phyloP scores from a whole-genome alignment of 352 stramenopile species.

The Salisapilia sapeloensis region DNA sequence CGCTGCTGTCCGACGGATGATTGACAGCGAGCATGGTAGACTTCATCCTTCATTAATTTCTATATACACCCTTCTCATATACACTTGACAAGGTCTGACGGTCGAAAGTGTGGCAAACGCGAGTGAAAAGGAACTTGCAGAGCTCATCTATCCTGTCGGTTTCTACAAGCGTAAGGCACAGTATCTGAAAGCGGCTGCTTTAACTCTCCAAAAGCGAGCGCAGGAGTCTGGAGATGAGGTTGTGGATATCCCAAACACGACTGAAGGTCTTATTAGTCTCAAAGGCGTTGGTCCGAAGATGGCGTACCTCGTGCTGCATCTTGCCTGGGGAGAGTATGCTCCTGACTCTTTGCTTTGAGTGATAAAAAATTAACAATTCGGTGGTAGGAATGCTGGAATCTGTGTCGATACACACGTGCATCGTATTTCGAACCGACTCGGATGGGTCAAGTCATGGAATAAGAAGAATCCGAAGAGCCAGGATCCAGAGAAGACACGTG shows the following conservation, averaged over 20 bases:
- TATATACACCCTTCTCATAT: background rate
- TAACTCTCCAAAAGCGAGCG: conserved; percentile 24
- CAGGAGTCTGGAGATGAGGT: conserved; percentile 5
- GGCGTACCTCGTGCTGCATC: conserved; percentile 89
- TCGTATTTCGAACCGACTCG: conserved; percentile 90
- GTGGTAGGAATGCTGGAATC: conserved; percentile 81
- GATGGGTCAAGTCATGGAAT: conserved; percentile 86
- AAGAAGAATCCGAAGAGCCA: conserved; percentile 59
- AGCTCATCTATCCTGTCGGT: conserved; percentile 82
- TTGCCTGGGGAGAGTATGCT: conserved; percentile 77
- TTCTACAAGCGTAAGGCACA: conserved; percentile 96
- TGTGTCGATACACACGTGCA: conserved; percentile 97
- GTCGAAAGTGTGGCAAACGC: conserved; percentile 77
- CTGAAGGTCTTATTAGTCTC: conserved; percentile 80
- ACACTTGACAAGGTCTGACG: conserved; percentile 37
- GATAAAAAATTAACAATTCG: too few species aligned
- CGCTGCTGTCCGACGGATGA: conserved; percentile 49
- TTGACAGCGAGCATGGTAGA: conserved; percentile 27
- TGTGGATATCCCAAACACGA: conserved; percentile 85
- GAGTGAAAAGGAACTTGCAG: conserved; percentile 65
- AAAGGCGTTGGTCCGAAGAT: conserved; percentile 95
- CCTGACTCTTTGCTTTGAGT: conserved; percentile 1
- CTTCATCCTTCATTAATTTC: conserved; percentile 4
- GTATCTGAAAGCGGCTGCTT: conserved; percentile 82
- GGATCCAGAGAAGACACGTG: conserved; percentile 86